Evolutionary conservation across 2,329 filamentous ascomycete genomes (phyloP), one percentile per base, ranked within the genome.

Genomic region (Xylariaceae sp.): DNA sequence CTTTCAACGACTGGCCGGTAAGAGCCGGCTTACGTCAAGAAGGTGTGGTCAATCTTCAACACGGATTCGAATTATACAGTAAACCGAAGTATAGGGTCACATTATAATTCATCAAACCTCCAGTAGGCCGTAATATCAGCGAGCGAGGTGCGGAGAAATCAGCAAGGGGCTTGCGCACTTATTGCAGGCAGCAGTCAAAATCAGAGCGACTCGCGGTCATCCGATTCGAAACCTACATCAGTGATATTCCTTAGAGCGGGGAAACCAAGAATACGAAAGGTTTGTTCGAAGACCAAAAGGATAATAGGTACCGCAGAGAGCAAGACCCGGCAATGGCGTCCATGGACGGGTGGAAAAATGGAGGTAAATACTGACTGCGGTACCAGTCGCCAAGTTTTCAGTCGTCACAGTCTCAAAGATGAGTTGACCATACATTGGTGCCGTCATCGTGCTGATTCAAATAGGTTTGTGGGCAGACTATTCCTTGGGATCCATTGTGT

Each of bases 401-500:
- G 63, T 58, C 12, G 32, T 57, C 62, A 3, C 45, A n/a, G 19
- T 15, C 19, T 9, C 22, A 10, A 41, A 7, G 16, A 39, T 49
- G 19, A n/a, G 41, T 40, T 47, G 42, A 15, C 29, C 13, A 12
- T 9, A 15, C 30, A 34, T 48, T 44, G n/a, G n/a, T 8, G 41
- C 29, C 37, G 13, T 30, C 46, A 49, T 34, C 12, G 19, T 39
- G 30, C n/a, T 32, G 21, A 41, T 26, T 4, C 51, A 53, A 53
- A 21, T 37, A 47, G n/a, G 21, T 36, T 32, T 30, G 39, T 44
- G 36, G 46, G 29, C 62, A 56, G 51, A 67, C 78, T 37, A 63
- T 78, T 18, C 74, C 75, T 26, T 26, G 26, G 26, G 8, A 79
- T 53, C 64, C 71, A 9, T 61, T 58, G 15, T 72, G 68, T 42